Percentiles rank a stretch among this genome's conserved stretches.
Evolutionary conservation across 2,329 filamentous ascomycete genomes (phyloP).

Genomic region (Pleurostoma richardsiae): DNA sequence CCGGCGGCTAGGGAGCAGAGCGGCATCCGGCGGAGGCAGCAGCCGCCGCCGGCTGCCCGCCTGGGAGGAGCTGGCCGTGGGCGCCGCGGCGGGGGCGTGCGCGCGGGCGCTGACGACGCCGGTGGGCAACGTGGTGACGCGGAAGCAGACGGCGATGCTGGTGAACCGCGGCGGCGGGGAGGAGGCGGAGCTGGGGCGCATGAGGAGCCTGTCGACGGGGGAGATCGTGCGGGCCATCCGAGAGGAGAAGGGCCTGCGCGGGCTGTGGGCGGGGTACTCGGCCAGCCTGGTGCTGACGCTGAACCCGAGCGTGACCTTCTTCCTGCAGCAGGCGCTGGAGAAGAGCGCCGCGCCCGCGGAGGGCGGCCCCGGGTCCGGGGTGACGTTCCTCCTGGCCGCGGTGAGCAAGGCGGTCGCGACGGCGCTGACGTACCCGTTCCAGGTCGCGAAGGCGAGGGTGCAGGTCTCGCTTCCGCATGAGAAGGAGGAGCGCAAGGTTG

Average conservation of each 20-base stretch:
- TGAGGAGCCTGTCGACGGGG: constrained; percentile 30
- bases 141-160: constrained; percentile 66
- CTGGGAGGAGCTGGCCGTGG: constrained; percentile 69
- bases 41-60: constrained; percentile 46
- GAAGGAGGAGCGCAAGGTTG: constrained; percentile 18
- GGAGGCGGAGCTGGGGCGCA: constrained; percentile 17
- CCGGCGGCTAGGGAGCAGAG: constrained; percentile 26
- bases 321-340: constrained; percentile 70
- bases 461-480: constrained; percentile 49
- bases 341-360: constrained; percentile 45
- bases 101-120: constrained; percentile 75
- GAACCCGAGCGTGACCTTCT: constrained; percentile 83
- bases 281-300: constrained; percentile 74
- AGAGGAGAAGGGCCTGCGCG: constrained; percentile 63
- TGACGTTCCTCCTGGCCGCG: constrained; percentile 56
- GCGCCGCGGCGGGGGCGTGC: constrained; percentile 68
- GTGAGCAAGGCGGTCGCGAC: constrained; percentile 74
- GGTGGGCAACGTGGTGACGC: constrained; percentile 74
- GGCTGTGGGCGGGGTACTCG: constrained; percentile 86
- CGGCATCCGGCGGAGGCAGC: background rate
- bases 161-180: constrained; percentile 9
- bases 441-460: constrained; percentile 74
- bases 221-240: constrained; percentile 62
- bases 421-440: constrained; percentile 77
- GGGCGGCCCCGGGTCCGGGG: constrained; percentile 19